Evolutionary conservation across 129 eudicot genomes (phyloP).

Genomic region (Artemisia argyi): DNA sequence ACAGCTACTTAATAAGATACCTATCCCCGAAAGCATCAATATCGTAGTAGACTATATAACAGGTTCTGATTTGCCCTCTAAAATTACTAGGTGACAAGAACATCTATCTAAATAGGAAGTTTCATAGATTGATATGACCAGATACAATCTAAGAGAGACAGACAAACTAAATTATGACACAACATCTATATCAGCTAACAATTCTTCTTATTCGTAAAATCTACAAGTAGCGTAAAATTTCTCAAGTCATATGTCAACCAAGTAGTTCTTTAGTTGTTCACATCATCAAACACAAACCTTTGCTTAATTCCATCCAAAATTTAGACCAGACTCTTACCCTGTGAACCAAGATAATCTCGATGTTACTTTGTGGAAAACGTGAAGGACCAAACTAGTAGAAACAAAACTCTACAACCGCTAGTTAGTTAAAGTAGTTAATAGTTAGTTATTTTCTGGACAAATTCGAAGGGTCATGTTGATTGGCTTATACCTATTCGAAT

Average conservation of each 20-base stretch:
- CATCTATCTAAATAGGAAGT: background rate
- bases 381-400: too few relatives aligned
- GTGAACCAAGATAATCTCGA: too few relatives aligned
- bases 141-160: background rate
- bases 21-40: constrained; percentile 7
- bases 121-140: constrained; percentile 1
- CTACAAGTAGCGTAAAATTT: background rate
- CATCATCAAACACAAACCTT: background rate
- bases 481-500: too few relatives aligned
- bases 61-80: background rate
- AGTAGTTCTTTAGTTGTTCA: background rate
- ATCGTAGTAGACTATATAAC: background rate
- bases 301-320: too few relatives aligned
- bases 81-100: background rate
- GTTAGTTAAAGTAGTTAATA: too few relatives aligned
- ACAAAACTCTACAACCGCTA: too few relatives aligned
- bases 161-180: background rate
- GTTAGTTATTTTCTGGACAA: too few relatives aligned
- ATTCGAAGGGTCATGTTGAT: too few relatives aligned
- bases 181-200: background rate
- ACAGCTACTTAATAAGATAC: background rate
- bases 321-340: too few relatives aligned
- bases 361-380: too few relatives aligned
- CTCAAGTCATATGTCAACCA: constrained; percentile 7
- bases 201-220: background rate